Conservation (phyloP, 495 filamentous ascomycete genomes). For the Hypoxylon cercidicola region DNA sequence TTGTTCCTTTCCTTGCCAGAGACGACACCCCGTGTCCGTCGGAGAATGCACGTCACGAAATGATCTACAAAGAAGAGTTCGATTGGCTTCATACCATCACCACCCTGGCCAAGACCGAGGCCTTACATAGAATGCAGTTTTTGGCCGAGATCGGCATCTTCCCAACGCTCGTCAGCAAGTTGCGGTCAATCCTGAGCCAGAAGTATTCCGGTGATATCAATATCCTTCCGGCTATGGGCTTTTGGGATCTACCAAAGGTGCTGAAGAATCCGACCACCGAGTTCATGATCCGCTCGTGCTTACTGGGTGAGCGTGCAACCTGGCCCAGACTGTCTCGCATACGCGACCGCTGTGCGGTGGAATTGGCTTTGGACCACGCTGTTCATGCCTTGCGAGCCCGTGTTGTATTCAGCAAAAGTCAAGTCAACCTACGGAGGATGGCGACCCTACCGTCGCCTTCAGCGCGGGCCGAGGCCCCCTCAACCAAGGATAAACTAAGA, state of each 20-base stretch:
- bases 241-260: slow-evolving; percentile 77
- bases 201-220: slow-evolving; percentile 97
- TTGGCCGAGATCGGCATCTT: slow-evolving; percentile 86
- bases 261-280: slow-evolving; percentile 87
- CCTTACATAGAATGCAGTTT: slow-evolving; percentile 81
- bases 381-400: slow-evolving; percentile 78
- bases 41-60: slow-evolving; percentile 52
- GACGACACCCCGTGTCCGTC: slow-evolving; percentile 67
- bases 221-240: slow-evolving; percentile 83
- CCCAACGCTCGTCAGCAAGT: slow-evolving; percentile 81
- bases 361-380: slow-evolving; percentile 84
- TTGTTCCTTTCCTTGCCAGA: slow-evolving; percentile 84
- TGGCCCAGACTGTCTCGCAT: slow-evolving; percentile 90
- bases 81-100: slow-evolving; percentile 76
- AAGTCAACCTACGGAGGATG: slow-evolving; percentile 68
- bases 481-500: slow-evolving; percentile 32
- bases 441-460: slow-evolving; percentile 38
- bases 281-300: slow-evolving; percentile 83
- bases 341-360: slow-evolving; percentile 84
- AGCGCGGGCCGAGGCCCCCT: slow-evolving; percentile 6
- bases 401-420: slow-evolving; percentile 82
- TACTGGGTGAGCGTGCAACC: slow-evolving; percentile 83
- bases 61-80: slow-evolving; percentile 47
- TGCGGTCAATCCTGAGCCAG: slow-evolving; percentile 82
- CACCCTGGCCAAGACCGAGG: slow-evolving; percentile 81